Base-by-base conservation (phyloP, 495 filamentous ascomycete species). In the Lentithecium fluviatile region DNA sequence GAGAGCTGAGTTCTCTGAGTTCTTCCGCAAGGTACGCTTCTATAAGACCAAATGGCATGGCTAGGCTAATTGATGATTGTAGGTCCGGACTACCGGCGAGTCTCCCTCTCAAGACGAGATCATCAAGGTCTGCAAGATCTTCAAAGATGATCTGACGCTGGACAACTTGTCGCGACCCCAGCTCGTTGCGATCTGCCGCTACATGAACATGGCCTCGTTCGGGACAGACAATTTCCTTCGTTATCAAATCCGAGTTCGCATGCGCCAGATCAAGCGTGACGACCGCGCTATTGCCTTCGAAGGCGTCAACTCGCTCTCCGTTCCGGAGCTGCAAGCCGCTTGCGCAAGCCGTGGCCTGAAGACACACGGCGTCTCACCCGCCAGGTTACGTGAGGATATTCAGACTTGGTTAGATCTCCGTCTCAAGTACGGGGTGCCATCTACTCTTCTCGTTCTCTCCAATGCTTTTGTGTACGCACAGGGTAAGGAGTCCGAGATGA, bases 61-160 rank as follows among this genome's bases (percentile, higher is more conserved):
- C 25, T 23, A 43, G 15, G 36, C 43, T 60, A 40, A 60, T 37
- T 0, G 1, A 13, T 19, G 13, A 2, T 20, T 37, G 15, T 51
- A 68, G 67, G 70, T 77, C 24, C 88, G 94, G 45, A 82, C 89
- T 17, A 97, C 91, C 4, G 95, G 92, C 25, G 93, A 97, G 77
- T 76, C 84, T 24, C 95, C 95, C 0, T 91, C 89, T 13, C 85
- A 85, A 42, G 83, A 88, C 60, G 94, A 97, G 71, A 88, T 99
- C 60, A 96, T 99, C 77, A 96, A 92, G 77, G 94, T 99, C 55
- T 97, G 95, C 86, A 95, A 99, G 81, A 87, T 96, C 69, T 99
- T 99, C 81, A 96, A 94, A 75, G 94, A 99, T 74, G 94, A 99
- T 72, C 70, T 99, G 60, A 99, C 94, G 0, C 82, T 99, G 15